These are phyloP conservation scores for Globisporangium cystogenes DNA, from an alignment of 352 stramenopile species.

Conservation along the genomic window DNA sequence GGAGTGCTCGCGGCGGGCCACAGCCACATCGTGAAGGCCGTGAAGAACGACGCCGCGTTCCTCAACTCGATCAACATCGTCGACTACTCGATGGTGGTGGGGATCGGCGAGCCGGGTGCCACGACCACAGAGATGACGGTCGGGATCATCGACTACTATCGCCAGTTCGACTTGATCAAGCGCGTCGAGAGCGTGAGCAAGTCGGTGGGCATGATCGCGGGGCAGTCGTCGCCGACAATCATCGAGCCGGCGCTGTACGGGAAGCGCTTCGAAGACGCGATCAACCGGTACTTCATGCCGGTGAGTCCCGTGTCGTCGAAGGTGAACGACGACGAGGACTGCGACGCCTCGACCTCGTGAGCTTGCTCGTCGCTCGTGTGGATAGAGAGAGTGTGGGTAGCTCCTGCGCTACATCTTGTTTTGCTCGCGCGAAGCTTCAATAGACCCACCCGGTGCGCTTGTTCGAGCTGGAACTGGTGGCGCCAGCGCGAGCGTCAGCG, in stretches of 20 bases:
- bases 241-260: conserved; percentile 97
- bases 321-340: conserved; percentile 21
- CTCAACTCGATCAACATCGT: conserved; percentile 98
- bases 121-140: conserved; percentile 86
- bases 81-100: conserved; percentile 98
- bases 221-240: conserved; percentile 96
- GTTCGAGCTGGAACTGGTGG: conserved; percentile 1
- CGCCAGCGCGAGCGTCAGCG: conserved; percentile 34
- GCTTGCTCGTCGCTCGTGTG: not conserved
- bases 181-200: conserved; percentile 98
- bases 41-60: conserved; percentile 97
- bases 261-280: conserved; percentile 93
- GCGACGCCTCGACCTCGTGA: not conserved
- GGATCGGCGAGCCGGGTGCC: conserved; percentile 43
- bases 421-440: not conserved
- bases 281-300: conserved; percentile 97
- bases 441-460: not conserved
- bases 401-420: not conserved
- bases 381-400: not conserved
- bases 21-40: conserved; percentile 71
- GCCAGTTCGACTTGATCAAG: conserved; percentile 99
- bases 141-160: conserved; percentile 99
- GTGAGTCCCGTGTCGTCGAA: conserved; percentile 80
- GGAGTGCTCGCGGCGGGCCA: conserved; percentile 70
- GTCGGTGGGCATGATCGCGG: conserved; percentile 97